Evolutionary conservation across 805 yeast genomes (phyloP), one percentile per base, ranked within the genome.

Genomic region (fission yeast (Schizosaccharomyces pombe)): DNA sequence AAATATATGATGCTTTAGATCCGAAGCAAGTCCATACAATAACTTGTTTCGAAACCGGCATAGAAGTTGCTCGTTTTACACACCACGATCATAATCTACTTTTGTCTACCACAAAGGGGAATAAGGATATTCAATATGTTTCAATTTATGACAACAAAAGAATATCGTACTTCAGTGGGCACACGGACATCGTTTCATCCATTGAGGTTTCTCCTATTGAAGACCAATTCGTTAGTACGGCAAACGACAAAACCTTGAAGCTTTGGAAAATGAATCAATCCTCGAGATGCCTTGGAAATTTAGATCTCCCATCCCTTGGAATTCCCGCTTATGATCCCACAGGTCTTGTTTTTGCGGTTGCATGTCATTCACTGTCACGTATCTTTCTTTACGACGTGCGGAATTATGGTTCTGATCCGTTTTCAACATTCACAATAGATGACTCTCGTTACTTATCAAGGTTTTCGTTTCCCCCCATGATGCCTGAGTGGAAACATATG

Each of bases 151-250:
- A 84, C 55, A 85, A 85, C 61, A 76, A 79, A 55, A 91, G 79
- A 62, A 68, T 86, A 9, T 74, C 95, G 56, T 89, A 87, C 65
- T 91, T 85, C 68, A 73, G 75, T 57, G 97, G 96, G 1, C 98
- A 91, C 65, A 78, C 78, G 53, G 83, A 76, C 12, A 74, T 78
- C 58, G 95, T 91, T 3, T 75, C 76, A 2, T 73, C 77, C 9
- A 65, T 91, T 4, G 85, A 82, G 64, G 75, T 85, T 61, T 76
- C 79, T 51, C 95, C 94, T 0, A 69, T 75, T 3, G 72, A 73
- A 55, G 86, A 80, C 61, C 67, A 74, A 12, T 75, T 83, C 62
- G 61, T 83, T 8, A 77, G 82, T 47, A 72, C 87, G 0, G 75
- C 93, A 0, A 64, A 74, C 56, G 98, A 91, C 64, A 75, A 80